Evolutionary conservation across 1,139 yeast species (phyloP), one percentile per base, ranked within the genome.

Genomic region (Pichia sp.): DNA sequence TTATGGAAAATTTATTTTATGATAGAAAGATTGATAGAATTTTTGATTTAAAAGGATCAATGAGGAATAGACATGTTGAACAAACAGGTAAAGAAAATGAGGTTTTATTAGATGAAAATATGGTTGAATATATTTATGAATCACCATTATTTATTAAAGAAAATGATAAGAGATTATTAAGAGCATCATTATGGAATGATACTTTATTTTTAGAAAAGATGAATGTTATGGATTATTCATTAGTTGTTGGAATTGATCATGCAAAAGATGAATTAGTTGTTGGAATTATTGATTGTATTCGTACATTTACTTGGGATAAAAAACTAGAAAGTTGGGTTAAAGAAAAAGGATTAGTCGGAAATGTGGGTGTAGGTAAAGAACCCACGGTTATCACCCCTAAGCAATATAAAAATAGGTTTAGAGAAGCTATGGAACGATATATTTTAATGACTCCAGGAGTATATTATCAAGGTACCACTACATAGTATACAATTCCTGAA

Each of bases 291-390:
- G 97, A 94, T 66, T 94, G 95, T 73, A 81, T 94, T 47, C 71
- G 98, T 49, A 89, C 98, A 0, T 94, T 90, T 60, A 94, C 99
- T 0, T 94, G 99, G 99, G 99, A 94, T 63, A 94, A 94, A 66
- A 92, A 90, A 66, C 79, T 94, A 29, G 99, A 94, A 64, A 89
- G 95, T 64, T 94, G 98, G 98, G 98, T 94, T 39, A 94, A 94
- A 64, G 98, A 95, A 52, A 78, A 83, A 56, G 95, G 95, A 11
- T 70, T 94, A 41, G 96, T 89, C 44, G 88, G 88, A 4, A 88
- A 90, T 2, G 87, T 61, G 4, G 87, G 86, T 46, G 87, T 88
- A 47, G 89, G 90, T 1, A 89, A 86, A 60, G 96, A 88, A 57
- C 99, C 99, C 0, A 94, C 99, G 0, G 95, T 94, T 44, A 90